Evolutionary conservation across 2,329 filamentous ascomycete species (phyloP), one percentile per base, ranked within the genome.

Genomic region (Colletotrichum neosansevieriae): DNA sequence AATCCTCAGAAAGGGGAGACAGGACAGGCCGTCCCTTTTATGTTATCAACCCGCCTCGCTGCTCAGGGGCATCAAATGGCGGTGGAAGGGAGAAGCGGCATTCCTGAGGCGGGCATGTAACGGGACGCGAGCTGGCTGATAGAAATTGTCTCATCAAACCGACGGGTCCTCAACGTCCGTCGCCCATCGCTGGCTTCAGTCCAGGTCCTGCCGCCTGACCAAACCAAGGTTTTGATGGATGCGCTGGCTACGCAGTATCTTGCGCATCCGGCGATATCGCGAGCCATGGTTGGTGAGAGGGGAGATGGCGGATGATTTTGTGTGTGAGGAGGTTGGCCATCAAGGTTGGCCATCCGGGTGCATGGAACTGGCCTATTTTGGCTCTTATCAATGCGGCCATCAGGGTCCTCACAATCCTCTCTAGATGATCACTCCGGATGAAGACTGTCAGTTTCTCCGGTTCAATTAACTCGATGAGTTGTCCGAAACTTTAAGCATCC

Each of bases 291-390:
- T 65, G 65, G 61, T 2, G 65, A 40, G n/a, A 38, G 12, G 19
- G 45, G 49, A 34, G 34, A 29, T 45, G 67, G 24, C 47, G 51
- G 51, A 57, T 40, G 19, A 49, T 62, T 57, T 51, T 45, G 42
- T 42, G 42, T 42, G 57, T 38, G 36, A 24, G 57, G 15, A 19
- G 49, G 40, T 9, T n/a, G 50, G 47, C 69, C 69, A 71, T 71
- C 67, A 70, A 51, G 69, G 69, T 71, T 69, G 67, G 42, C 69
- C 67, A 71, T 70, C 69, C 58, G 58, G 67, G 67, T 70, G 32
- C 69, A 32, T 38, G 36, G 49, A 42, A 49, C 54, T 17, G n/a
- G 36, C n/a, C 45, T 11, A 29, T 44, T 58, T 38, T 11, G 49
- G 40, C 13, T 60, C 49, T 66, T 62, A 62, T 67, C 67, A 29